Evolutionary conservation across 2,329 filamentous ascomycete species (phyloP).

Genomic region (Didymella glomerata): DNA sequence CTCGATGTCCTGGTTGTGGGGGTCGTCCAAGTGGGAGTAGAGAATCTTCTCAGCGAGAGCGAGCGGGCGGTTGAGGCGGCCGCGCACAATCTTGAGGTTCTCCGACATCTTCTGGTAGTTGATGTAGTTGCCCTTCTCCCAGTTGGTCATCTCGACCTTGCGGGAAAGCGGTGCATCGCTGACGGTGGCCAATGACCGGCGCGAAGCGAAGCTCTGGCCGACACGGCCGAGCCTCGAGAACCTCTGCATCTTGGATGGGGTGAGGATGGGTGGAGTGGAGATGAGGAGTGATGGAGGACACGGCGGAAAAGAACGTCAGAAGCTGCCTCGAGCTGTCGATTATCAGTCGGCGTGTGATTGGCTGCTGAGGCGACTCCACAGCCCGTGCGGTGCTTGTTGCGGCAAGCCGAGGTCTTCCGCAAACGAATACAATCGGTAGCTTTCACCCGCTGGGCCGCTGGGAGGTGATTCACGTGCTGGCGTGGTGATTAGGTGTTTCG

Average conservation of each 20-base stretch:
- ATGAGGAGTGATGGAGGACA: constrained; percentile 44
- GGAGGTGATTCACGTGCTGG: constrained; percentile 38
- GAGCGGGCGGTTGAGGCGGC: constrained; percentile 88
- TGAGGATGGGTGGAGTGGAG: constrained; percentile 51
- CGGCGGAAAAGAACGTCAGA: constrained; percentile 49
- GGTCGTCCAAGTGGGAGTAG: constrained; percentile 98
- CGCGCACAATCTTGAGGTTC: constrained; percentile 90
- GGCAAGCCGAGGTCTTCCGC: constrained; percentile 35
- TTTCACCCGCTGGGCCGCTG: constrained; percentile 18
- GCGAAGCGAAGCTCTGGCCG: constrained; percentile 71
- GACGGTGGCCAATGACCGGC: constrained; percentile 78
- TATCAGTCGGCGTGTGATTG: constrained; percentile 44
- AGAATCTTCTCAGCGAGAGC: constrained; percentile 98
- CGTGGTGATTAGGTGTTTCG: constrained; percentile 13
- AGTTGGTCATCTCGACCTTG: constrained; percentile 98
- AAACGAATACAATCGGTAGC: constrained; percentile 21
- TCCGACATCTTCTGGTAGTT: constrained; percentile 99
- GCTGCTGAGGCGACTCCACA: constrained; percentile 31
- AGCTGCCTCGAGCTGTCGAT: constrained; percentile 42
- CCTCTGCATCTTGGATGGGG: constrained; percentile 69
- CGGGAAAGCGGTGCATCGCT: constrained; percentile 85
- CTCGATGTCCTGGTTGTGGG: constrained; percentile 94
- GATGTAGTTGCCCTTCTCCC: constrained; percentile 95
- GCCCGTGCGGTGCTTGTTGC: constrained; percentile 28
- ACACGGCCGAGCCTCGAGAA: constrained; percentile 74